phyloP scores from a whole-genome alignment of 108 stramenopile genomes.

The Cylindrotheca closterium region DNA sequence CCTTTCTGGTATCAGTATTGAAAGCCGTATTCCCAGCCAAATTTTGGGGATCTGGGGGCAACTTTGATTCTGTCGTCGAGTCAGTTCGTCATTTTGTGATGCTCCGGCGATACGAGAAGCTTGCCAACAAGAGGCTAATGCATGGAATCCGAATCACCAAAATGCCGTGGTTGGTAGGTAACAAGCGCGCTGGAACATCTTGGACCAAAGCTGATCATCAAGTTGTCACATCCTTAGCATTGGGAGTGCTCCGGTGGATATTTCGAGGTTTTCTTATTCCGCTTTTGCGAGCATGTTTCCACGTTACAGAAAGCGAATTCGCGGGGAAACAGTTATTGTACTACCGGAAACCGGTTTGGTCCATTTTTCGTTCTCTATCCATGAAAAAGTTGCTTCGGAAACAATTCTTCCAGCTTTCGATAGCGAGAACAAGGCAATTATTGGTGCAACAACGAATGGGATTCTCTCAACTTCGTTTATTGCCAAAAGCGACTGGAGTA shows the following conservation, averaged over 20 bases:
- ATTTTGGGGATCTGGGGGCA: conserved; percentile 77
- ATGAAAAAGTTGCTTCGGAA: conserved; percentile 45
- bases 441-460: conserved; percentile 55
- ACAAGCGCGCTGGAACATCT: neutral
- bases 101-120: conserved; percentile 63
- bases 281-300: conserved; percentile 70
- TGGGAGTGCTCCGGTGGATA: conserved; percentile 65
- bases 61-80: conserved; percentile 44
- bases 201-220: conserved; percentile 47
- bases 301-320: conserved; percentile 85
- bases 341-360: conserved; percentile 88
- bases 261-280: conserved; percentile 70
- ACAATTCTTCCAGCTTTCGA: conserved; percentile 50
- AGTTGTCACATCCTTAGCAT: conserved; percentile 33
- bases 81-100: conserved; percentile 52
- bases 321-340: conserved; percentile 54
- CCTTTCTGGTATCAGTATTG: conserved; percentile 54
- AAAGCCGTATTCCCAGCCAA: conserved; percentile 54
- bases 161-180: conserved; percentile 56
- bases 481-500: conserved; percentile 79
- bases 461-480: conserved; percentile 61
- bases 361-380: conserved; percentile 54
- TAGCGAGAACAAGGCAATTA: conserved; percentile 22
- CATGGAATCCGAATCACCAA: conserved; percentile 61
- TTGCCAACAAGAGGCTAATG: conserved; percentile 63